phyloP scores from a whole-genome alignment of 352 stramenopile species.

The Thalassiosira sp. region DNA sequence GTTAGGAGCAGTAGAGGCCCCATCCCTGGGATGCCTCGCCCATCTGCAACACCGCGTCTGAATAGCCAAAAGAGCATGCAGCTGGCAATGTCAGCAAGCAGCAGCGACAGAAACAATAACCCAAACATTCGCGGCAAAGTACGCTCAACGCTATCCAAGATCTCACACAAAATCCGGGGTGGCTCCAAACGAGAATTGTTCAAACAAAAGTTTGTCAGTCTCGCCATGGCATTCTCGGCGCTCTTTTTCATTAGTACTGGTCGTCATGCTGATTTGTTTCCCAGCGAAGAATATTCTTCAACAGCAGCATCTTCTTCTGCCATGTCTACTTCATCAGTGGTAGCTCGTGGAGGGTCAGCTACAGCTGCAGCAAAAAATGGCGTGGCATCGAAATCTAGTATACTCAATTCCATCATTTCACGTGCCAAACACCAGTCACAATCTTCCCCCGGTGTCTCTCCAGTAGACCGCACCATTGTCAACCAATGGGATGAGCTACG shows the following conservation, averaged over 20 bases:
- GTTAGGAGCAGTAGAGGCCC: not conserved
- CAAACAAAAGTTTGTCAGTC: slow-evolving; percentile 23
- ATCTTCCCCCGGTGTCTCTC: not conserved
- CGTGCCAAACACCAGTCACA: slow-evolving; percentile 2
- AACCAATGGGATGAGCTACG: slow-evolving; percentile 37
- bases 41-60: not conserved
- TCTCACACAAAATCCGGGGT: slow-evolving; percentile 20
- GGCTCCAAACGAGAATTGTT: slow-evolving; percentile 26
- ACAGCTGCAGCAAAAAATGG: not conserved
- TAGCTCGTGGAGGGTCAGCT: slow-evolving; percentile 13
- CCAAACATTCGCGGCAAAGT: slow-evolving; percentile 20
- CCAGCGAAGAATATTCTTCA: not conserved
- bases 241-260: slow-evolving; percentile 41
- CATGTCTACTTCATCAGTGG: slow-evolving; percentile 11
- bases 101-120: not conserved
- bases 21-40: not conserved
- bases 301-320: not conserved
- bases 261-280: slow-evolving; percentile 6
- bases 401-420: slow-evolving; percentile 20
- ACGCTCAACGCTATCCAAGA: slow-evolving; percentile 8
- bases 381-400: slow-evolving; percentile 10
- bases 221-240: slow-evolving; percentile 44
- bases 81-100: slow-evolving; percentile 2
- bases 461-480: slow-evolving; percentile 42
- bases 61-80: not conserved